Conservation (phyloP, 768 basidiomycete genomes). For the Mycena belliarum region DNA sequence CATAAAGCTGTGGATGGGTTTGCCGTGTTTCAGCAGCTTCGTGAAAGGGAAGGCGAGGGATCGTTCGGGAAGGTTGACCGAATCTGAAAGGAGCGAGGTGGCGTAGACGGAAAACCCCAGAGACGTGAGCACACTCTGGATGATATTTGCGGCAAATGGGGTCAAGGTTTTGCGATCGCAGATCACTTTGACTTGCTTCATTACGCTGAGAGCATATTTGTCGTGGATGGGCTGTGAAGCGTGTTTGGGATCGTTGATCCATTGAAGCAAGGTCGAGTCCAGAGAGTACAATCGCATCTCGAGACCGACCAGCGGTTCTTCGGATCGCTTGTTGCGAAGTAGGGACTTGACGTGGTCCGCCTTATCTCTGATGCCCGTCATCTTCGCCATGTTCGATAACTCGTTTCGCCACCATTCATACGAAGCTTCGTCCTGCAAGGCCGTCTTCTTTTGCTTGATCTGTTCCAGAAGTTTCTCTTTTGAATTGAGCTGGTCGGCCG, state of each 20-base stretch:
- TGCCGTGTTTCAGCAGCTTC: conserved; percentile 50
- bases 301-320: conserved; percentile 43
- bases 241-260: conserved; percentile 49
- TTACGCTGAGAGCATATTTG: conserved; percentile 43
- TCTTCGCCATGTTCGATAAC: conserved; percentile 38
- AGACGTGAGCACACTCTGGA: conserved; percentile 41
- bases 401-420: conserved; percentile 55
- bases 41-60: conserved; percentile 52
- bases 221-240: conserved; percentile 45
- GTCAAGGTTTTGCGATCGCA: conserved; percentile 39
- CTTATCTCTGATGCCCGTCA: conserved; percentile 33
- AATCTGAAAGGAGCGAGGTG: conserved; percentile 22
- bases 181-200: conserved; percentile 51
- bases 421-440: conserved; percentile 40
- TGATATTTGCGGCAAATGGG: conserved; percentile 32
- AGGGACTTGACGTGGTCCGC: conserved; percentile 37
- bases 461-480: conserved; percentile 43
- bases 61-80: conserved; percentile 24
- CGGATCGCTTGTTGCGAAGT: conserved; percentile 45
- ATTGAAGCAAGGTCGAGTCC: conserved; percentile 50
- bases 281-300: conserved; percentile 57
- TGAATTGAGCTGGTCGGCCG: conserved; percentile 7
- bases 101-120: conserved; percentile 51
- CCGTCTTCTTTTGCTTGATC: conserved; percentile 46
- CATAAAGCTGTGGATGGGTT: conserved; percentile 52